Evolutionary conservation across 2,329 filamentous ascomycete species (phyloP).

Genomic region (Diaporthe velutina): DNA sequence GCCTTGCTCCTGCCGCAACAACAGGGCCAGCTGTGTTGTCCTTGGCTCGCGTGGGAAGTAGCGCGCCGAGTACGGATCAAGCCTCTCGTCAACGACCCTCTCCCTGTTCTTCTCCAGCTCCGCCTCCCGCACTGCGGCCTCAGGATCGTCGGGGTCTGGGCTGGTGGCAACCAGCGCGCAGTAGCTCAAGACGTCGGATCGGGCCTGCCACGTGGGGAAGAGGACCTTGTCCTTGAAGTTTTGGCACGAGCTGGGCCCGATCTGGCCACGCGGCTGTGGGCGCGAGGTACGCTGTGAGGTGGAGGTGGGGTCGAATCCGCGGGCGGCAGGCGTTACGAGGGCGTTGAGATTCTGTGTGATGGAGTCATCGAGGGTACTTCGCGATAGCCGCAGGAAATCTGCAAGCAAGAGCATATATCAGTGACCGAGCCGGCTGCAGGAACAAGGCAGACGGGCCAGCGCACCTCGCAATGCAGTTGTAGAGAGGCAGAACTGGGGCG

Average conservation of each 20-base stretch:
- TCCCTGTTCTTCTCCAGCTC: constrained; percentile 80
- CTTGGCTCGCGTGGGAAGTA: constrained; percentile 85
- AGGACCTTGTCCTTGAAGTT: constrained; percentile 82
- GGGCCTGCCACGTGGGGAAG: constrained; percentile 89
- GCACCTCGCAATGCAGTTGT: constrained; percentile 76
- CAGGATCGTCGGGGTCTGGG: constrained; percentile 89
- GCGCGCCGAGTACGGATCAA: constrained; percentile 91
- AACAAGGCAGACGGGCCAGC: constrained; percentile 39
- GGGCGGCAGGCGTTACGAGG: constrained; percentile 79
- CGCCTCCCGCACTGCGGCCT: constrained; percentile 75
- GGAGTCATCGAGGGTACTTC: constrained; percentile 88
- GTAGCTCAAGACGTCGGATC: constrained; percentile 88
- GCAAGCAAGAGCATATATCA: constrained; percentile 40
- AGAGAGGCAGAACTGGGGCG: constrained; percentile 84
- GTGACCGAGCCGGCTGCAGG: not conserved
- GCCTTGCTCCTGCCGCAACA: constrained; percentile 80
- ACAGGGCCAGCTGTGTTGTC: constrained; percentile 81
- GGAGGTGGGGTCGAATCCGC: constrained; percentile 83
- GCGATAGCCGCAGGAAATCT: constrained; percentile 94
- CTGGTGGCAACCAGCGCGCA: constrained; percentile 89
- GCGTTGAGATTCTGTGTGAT: constrained; percentile 95
- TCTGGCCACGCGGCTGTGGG: constrained; percentile 60
- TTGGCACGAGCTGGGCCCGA: constrained; percentile 74
- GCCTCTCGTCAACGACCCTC: constrained; percentile 83
- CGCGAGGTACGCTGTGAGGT: constrained; percentile 74